A percentile compares a stretch with the other conserved stretches of the same genome.
Conservation (phyloP, 768 basidiomycete species). For the Psilocybe cyanescens region DNA sequence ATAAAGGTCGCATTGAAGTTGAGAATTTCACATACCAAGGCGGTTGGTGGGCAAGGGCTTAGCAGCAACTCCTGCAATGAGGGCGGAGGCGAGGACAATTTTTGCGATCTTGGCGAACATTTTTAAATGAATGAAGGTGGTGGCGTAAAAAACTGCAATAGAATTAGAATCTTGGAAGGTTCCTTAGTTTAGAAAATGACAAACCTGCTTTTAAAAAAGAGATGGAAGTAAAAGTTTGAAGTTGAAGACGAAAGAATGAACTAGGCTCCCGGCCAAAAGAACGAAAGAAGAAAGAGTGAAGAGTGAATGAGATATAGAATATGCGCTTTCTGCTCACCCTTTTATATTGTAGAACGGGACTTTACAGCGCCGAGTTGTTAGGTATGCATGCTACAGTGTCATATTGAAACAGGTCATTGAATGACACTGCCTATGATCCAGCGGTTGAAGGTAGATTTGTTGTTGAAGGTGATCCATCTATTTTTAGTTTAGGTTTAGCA, state of each 20-base stretch:
- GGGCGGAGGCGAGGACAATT: constrained; percentile 22
- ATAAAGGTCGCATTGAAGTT: not conserved
- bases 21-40: constrained; percentile 11
- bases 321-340: not conserved
- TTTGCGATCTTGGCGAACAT: constrained; percentile 38
- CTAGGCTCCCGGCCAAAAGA: constrained; percentile 21
- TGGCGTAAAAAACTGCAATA: constrained; percentile 19
- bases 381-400: constrained; percentile 6
- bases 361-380: constrained; percentile 13
- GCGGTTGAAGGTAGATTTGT: constrained; percentile 4
- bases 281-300: constrained; percentile 28
- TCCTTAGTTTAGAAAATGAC: not conserved
- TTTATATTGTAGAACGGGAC: constrained; percentile 13
- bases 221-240: constrained; percentile 17
- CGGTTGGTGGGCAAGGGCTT: constrained; percentile 25
- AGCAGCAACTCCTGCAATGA: constrained; percentile 30
- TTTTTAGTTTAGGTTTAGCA: not conserved
- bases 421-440: constrained; percentile 7
- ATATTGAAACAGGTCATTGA: constrained; percentile 11
- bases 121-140: constrained; percentile 28
- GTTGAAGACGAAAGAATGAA: constrained; percentile 28
- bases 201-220: constrained; percentile 28
- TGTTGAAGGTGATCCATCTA: not conserved
- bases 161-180: not conserved
- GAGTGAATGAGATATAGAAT: constrained; percentile 20